phyloP scores from a whole-genome alignment of 1,139 yeast species.

The Suhomyces kunorum region DNA sequence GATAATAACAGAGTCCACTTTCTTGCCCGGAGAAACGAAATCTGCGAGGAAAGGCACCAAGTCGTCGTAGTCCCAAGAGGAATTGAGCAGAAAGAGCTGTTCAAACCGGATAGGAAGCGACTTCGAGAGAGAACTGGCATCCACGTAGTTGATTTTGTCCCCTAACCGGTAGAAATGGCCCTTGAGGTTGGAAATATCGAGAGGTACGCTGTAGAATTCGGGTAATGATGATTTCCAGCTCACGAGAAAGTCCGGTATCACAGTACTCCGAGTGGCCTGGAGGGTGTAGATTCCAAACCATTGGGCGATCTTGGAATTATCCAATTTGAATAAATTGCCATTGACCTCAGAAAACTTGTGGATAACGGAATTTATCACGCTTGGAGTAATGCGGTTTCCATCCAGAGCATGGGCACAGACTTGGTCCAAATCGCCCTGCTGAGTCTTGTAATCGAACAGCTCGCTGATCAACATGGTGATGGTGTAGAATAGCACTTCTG shows the following conservation, averaged over 20 bases:
- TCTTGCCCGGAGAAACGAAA: constrained; percentile 55
- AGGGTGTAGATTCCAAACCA: constrained; percentile 66
- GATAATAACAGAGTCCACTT: constrained; percentile 68
- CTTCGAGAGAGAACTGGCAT: constrained; percentile 46
- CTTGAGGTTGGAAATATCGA: constrained; percentile 51
- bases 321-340: constrained; percentile 31
- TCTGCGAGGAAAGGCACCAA: constrained; percentile 67
- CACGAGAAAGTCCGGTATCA: constrained; percentile 51
- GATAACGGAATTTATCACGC: constrained; percentile 49
- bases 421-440: constrained; percentile 24
- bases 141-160: constrained; percentile 52
- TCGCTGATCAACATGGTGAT: constrained; percentile 54
- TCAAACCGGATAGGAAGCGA: constrained; percentile 59
- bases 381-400: constrained; percentile 21
- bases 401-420: constrained; percentile 23
- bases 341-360: constrained; percentile 36
- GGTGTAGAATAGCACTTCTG: constrained; percentile 41
- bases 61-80: constrained; percentile 72
- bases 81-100: constrained; percentile 59
- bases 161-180: constrained; percentile 59
- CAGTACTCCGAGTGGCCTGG: constrained; percentile 29
- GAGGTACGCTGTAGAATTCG: constrained; percentile 57
- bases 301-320: constrained; percentile 43
- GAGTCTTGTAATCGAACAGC: constrained; percentile 28
- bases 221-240: constrained; percentile 71